Evolutionary conservation across 2,329 filamentous ascomycete genomes (phyloP), one percentile per base, ranked within the genome.

Genomic region (Aspergillus tanneri): DNA sequence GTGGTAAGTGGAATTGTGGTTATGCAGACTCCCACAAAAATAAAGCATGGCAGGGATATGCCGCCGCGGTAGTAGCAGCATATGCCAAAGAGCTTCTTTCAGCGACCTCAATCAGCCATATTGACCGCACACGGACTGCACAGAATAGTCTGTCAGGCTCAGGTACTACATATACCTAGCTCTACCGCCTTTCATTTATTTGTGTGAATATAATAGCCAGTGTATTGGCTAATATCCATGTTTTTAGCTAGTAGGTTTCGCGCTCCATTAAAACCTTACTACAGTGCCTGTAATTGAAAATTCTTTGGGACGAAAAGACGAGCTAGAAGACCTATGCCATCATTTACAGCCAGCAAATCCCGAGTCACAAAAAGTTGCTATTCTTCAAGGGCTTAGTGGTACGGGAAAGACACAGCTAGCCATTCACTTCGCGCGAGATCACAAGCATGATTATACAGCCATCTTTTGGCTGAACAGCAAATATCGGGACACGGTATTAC

Each of bases 391-490:
- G 12, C 56, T 61, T 47, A 55, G 61, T 6, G 58, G 59, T 1
- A 61, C 61, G 5, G 59, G 60, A 24, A 62, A 64, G 32, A 60
- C 61, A 5, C 53, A 64, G 28, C 46, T 62, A 37, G 58, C 56
- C 5, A 52, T 58, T 38, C 46, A 43, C 4, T 61, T 60, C 42
- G 55, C 57, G 8, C 50, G 55, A 35, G 27, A 55, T 5, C 49
- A 64, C 16, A 50, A 54, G 43, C 8, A 50, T 37, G 35, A 60
- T 37, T 62, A 56, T 8, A 58, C 47, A n/a, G 55, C 57, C 1
- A 51, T 64, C 28, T 62, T 64, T 23, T 65, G 60, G 61, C 43
- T 66, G n/a, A 55, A 48, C 45, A 56, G 59, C n/a, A 60, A 58
- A 40, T 53, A 51, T 28, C 44, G 45, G 38, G 40, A 40, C n/a